Evolutionary conservation across 208 protist genomes (phyloP).

Genomic region (Perkinsela sp.): DNA sequence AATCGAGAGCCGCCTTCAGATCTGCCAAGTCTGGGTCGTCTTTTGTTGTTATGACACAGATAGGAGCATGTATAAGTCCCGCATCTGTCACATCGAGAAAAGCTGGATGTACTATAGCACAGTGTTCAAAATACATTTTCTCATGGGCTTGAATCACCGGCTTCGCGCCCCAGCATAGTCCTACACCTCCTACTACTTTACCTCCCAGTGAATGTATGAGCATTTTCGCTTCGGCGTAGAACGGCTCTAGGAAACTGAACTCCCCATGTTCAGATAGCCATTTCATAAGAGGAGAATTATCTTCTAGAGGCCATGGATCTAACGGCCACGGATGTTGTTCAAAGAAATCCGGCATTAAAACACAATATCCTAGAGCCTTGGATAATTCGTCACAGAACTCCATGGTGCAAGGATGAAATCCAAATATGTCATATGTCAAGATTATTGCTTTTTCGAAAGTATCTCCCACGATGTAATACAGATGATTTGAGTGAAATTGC

Average conservation of each 20-base stretch:
- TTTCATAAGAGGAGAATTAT: constrained; percentile 8
- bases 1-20: constrained; percentile 9
- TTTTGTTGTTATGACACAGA: constrained; percentile 15
- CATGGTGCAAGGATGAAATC: constrained; percentile 14
- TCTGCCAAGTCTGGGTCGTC: constrained; percentile 13
- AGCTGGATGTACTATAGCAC: constrained; percentile 11
- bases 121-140: constrained; percentile 8
- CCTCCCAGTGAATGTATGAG: constrained; percentile 10
- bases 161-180: constrained; percentile 21
- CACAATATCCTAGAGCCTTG: constrained; percentile 10
- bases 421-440: constrained; percentile 19
- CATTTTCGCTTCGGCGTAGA: constrained; percentile 3
- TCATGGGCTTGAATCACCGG: constrained; percentile 8
- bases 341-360: constrained; percentile 21
- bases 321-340: constrained; percentile 10
- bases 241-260: constrained; percentile 2
- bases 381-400: constrained; percentile 13
- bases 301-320: constrained; percentile 10
- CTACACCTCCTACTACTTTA: constrained; percentile 11
- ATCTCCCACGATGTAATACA: not conserved
- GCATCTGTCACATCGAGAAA: constrained; percentile 3
- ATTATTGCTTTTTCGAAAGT: constrained; percentile 9
- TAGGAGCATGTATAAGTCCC: not conserved
- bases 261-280: constrained; percentile 5
- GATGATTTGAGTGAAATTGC: not conserved